Evolutionary conservation across 2,329 filamentous ascomycete species (phyloP).

Genomic region (Fusarium sp.): DNA sequence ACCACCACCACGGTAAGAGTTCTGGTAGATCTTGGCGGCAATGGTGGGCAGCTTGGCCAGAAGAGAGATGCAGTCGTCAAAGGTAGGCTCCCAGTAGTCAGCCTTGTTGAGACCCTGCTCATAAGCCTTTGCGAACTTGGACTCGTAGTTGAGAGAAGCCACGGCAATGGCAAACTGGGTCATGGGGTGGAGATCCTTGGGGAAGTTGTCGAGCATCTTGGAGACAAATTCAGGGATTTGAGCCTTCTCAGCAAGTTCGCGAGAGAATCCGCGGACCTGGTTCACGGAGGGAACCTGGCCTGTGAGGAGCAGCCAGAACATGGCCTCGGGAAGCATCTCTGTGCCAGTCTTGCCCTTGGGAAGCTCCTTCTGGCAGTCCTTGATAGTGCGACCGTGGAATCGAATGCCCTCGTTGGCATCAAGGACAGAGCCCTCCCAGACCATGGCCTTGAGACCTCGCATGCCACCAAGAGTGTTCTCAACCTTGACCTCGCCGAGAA

Average conservation of each 20-base stretch:
- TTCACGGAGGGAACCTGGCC: slow-evolving; percentile 87
- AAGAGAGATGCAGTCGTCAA: slow-evolving; percentile 93
- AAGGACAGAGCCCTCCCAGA: slow-evolving; percentile 98
- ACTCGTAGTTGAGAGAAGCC: slow-evolving; percentile 95
- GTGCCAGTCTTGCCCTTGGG: slow-evolving; percentile 93
- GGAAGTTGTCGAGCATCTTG: slow-evolving; percentile 91
- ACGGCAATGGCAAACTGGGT: slow-evolving; percentile 97
- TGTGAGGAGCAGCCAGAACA: slow-evolving; percentile 99
- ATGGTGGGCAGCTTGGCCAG: slow-evolving; percentile 97
- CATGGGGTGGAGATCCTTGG: slow-evolving; percentile 94
- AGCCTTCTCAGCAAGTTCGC: slow-evolving; percentile 89
- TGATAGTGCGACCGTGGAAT: slow-evolving; percentile 98
- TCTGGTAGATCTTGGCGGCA: slow-evolving; percentile 97
- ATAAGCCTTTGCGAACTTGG: slow-evolving; percentile 93
- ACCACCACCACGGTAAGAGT: slow-evolving; percentile 82
- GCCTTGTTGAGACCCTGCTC: slow-evolving; percentile 92
- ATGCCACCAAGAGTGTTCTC: slow-evolving; percentile 96
- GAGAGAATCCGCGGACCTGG: slow-evolving; percentile 87
- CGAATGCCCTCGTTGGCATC: slow-evolving; percentile 98
- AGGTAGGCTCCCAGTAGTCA: slow-evolving; percentile 98
- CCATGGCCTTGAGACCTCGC: slow-evolving; percentile 97
- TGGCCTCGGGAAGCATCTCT: slow-evolving; percentile 98
- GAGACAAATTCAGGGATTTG: slow-evolving; percentile 86
- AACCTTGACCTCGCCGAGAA: slow-evolving; percentile 92
- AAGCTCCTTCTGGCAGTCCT: slow-evolving; percentile 94